These are phyloP conservation scores for Dothidotthia symphoricarpi DNA, from an alignment of 2,329 filamentous ascomycete species.

Conservation along the genomic window DNA sequence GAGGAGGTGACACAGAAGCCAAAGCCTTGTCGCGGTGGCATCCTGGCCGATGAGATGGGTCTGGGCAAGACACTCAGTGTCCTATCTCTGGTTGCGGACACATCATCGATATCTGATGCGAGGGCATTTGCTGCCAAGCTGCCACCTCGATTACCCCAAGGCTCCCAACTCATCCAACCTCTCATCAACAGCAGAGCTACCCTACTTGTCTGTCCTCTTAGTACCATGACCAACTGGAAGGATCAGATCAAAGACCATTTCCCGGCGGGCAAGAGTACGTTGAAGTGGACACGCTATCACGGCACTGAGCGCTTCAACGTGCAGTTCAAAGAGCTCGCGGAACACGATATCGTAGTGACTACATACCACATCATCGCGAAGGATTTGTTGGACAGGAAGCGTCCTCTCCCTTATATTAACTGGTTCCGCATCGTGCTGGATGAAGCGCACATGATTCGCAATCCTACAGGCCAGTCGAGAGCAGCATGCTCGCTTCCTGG, in stretches of 20 bases:
- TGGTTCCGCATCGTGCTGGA: constrained; percentile 95
- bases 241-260: constrained; percentile 86
- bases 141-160: constrained; percentile 41
- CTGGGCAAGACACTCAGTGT: constrained; percentile 67
- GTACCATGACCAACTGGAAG: constrained; percentile 91
- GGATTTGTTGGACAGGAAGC: constrained; percentile 61
- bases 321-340: constrained; percentile 59
- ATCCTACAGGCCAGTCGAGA: constrained; percentile 79
- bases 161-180: constrained; percentile 18
- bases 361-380: constrained; percentile 87
- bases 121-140: constrained; percentile 57
- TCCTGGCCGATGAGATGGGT: constrained; percentile 54
- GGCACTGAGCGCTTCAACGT: constrained; percentile 70
- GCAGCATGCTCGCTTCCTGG: constrained; percentile 78
- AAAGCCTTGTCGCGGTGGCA: constrained; percentile 43
- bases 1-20: constrained; percentile 36
- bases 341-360: constrained; percentile 83
- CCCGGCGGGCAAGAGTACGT: constrained; percentile 50
- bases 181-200: constrained; percentile 72
- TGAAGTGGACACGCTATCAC: constrained; percentile 84
- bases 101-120: constrained; percentile 59
- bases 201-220: constrained; percentile 82
- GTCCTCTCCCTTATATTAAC: constrained; percentile 73
- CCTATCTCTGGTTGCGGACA: constrained; percentile 68
- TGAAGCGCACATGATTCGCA: constrained; percentile 92